A percentile compares a stretch with the other conserved stretches of the same genome.
These are phyloP conservation scores for Cyclotella distinguenda DNA, from an alignment of 108 stramenopile species.

Conservation along the genomic window DNA sequence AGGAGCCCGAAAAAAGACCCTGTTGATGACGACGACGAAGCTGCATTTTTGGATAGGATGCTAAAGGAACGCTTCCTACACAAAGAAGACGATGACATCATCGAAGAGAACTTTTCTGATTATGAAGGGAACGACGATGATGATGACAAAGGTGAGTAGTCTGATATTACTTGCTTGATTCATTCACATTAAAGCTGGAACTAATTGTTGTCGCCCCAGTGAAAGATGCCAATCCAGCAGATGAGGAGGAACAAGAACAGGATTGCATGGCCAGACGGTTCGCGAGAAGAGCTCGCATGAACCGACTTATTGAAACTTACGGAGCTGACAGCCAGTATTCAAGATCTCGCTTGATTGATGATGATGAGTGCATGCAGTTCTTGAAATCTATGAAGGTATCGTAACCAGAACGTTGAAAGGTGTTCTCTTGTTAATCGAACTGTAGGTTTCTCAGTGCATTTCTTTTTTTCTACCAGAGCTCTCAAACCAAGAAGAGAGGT, in stretches of 20 bases:
- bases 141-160: slow-evolving; percentile 33
- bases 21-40: slow-evolving; percentile 69
- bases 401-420: slow-evolving; percentile 19
- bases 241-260: slow-evolving; percentile 76
- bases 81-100: slow-evolving; percentile 48
- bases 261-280: slow-evolving; percentile 82
- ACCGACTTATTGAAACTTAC: slow-evolving; percentile 60
- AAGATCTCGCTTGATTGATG: slow-evolving; percentile 71
- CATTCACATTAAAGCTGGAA: too few relatives aligned
- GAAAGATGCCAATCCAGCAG: slow-evolving; percentile 39
- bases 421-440: neutral
- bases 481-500: neutral
- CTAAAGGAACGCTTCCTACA: slow-evolving; percentile 81
- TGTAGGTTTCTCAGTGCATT: neutral
- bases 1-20: slow-evolving; percentile 38
- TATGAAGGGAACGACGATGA: slow-evolving; percentile 64
- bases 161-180: neutral
- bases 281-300: slow-evolving; percentile 81
- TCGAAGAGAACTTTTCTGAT: slow-evolving; percentile 77
- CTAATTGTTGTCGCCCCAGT: neutral
- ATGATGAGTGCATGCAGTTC: slow-evolving; percentile 67
- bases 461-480: neutral
- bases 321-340: slow-evolving; percentile 48
- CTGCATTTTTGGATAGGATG: slow-evolving; percentile 79
- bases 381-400: slow-evolving; percentile 72